Conservation (phyloP, 768 basidiomycete genomes). For the Hericium erinaceus region DNA sequence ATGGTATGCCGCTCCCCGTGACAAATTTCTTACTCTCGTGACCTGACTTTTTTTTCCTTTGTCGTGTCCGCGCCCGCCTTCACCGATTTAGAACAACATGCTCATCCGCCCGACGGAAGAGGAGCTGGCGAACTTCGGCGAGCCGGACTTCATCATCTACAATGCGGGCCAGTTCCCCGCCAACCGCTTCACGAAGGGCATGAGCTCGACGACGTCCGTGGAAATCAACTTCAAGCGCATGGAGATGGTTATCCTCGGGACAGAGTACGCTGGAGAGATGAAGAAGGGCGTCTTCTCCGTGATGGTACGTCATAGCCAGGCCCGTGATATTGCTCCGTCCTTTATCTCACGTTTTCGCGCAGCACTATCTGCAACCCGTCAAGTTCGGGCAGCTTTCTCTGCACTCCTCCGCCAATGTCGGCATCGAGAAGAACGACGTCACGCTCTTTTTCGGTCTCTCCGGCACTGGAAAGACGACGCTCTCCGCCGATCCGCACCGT, state of each 20-base stretch:
- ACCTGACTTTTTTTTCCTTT: slow-evolving; percentile 5
- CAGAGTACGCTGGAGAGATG: slow-evolving; percentile 98
- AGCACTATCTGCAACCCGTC: slow-evolving; percentile 97
- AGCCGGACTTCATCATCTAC: slow-evolving; percentile 99
- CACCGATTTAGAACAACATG: slow-evolving; percentile 79
- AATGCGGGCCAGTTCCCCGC: slow-evolving; percentile 99
- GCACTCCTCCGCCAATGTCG: slow-evolving; percentile 97
- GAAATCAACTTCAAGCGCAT: slow-evolving; percentile 99
- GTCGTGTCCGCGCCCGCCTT: background rate
- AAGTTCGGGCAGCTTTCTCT: slow-evolving; percentile 97
- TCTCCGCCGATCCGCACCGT: slow-evolving; percentile 92
- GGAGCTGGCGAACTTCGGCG: slow-evolving; percentile 89
- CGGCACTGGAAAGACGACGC: slow-evolving; percentile 97
- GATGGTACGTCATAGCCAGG: slow-evolving; percentile 45
- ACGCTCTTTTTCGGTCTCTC: slow-evolving; percentile 98
- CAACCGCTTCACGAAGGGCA: slow-evolving; percentile 99
- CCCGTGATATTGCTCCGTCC: background rate
- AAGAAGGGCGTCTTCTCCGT: slow-evolving; percentile 99
- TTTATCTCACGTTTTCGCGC: slow-evolving; percentile 3
- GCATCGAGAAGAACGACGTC: slow-evolving; percentile 80
- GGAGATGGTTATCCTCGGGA: slow-evolving; percentile 99
- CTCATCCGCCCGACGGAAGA: slow-evolving; percentile 95
- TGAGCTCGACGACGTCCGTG: slow-evolving; percentile 97
- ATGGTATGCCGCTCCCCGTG: slow-evolving; percentile 56
- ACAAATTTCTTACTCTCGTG: background rate